Percentiles rank a stretch among this genome's conserved stretches.
Conservation (phyloP, 768 basidiomycete species). For the Tricholoma flavovirens region DNA sequence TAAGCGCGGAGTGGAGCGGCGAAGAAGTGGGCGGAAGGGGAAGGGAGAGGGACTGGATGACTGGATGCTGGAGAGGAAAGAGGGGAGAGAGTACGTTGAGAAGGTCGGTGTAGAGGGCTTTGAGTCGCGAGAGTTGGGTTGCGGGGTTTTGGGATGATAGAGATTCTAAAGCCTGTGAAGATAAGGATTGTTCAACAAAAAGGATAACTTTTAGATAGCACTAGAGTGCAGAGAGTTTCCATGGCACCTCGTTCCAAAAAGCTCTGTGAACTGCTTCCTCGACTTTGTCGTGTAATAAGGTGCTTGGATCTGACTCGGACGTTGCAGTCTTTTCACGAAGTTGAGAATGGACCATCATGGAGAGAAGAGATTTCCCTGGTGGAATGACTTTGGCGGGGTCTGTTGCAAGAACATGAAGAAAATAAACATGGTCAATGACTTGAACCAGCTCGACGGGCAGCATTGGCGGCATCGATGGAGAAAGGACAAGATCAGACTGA, state of each 20-base stretch:
- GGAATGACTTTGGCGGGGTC: constrained; percentile 59
- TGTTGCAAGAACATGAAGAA: constrained; percentile 62
- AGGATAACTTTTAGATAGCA: background rate
- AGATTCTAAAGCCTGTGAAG: constrained; percentile 43
- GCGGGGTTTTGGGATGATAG: constrained; percentile 57
- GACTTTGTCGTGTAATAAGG: constrained; percentile 34
- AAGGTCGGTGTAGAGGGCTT: constrained; percentile 50
- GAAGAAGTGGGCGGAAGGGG: constrained; percentile 65
- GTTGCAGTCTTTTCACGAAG: background rate
- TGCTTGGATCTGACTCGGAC: background rate
- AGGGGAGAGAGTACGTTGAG: constrained; percentile 45
- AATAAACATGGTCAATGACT: constrained; percentile 53
- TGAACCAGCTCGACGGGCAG: constrained; percentile 50
- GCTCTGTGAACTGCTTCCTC: constrained; percentile 54
- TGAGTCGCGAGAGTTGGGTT: constrained; percentile 53
- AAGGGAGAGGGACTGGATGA: constrained; percentile 47
- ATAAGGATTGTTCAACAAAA: background rate
- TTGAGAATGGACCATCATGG: constrained; percentile 38
- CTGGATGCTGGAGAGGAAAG: constrained; percentile 48
- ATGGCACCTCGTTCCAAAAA: constrained; percentile 70
- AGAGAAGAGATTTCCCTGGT: constrained; percentile 65
- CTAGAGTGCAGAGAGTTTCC: constrained; percentile 1
- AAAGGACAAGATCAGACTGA: too few relatives aligned
- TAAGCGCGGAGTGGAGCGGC: constrained; percentile 53
- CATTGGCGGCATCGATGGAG: constrained; percentile 18